phyloP scores from a whole-genome alignment of 371 early-diverging fungal genomes.

The Actinomucor elegans region DNA sequence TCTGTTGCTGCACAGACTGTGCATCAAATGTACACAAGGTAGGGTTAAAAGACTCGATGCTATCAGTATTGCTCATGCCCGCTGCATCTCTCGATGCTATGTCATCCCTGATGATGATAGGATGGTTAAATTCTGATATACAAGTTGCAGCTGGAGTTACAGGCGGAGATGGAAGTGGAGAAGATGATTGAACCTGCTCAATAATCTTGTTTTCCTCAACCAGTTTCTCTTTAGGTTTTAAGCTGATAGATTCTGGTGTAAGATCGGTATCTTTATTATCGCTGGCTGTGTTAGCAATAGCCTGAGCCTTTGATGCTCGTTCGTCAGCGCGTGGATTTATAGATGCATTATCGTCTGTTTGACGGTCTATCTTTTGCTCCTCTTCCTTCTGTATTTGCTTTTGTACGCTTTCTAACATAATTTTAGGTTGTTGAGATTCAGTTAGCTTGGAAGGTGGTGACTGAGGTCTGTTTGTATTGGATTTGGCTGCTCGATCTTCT shows the following conservation, averaged over 20 bases:
- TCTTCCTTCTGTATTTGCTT: slow-evolving; percentile 4
- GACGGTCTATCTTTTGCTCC: not conserved
- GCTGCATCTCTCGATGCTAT: not conserved
- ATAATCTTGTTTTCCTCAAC: too few species aligned
- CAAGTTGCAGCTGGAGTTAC: slow-evolving; percentile 1
- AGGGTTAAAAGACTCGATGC: slow-evolving; percentile 8
- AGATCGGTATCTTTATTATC: too few species aligned
- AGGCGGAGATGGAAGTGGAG: slow-evolving; percentile 7
- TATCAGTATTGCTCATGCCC: not conserved
- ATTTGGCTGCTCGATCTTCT: slow-evolving; percentile 2
- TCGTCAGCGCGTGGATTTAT: too few species aligned
- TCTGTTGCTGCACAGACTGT: slow-evolving; percentile 11
- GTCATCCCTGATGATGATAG: too few species aligned
- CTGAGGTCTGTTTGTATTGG: slow-evolving; percentile 11
- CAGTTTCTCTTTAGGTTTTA: too few species aligned
- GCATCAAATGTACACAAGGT: slow-evolving; percentile 12
- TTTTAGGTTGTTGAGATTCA: slow-evolving; percentile 1
- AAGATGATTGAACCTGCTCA: not conserved
- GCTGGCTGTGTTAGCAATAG: too few species aligned
- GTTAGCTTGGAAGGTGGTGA: slow-evolving; percentile 14
- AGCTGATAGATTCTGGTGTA: too few species aligned
- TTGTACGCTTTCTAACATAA: slow-evolving; percentile 13
- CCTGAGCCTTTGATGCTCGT: too few species aligned
- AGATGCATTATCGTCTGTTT: too few species aligned
- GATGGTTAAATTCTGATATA: not conserved